A percentile compares a stretch with the other conserved stretches of the same genome.
Evolutionary conservation across 108 stramenopile genomes (phyloP).

Genomic region (Cyclotella kingstonii): DNA sequence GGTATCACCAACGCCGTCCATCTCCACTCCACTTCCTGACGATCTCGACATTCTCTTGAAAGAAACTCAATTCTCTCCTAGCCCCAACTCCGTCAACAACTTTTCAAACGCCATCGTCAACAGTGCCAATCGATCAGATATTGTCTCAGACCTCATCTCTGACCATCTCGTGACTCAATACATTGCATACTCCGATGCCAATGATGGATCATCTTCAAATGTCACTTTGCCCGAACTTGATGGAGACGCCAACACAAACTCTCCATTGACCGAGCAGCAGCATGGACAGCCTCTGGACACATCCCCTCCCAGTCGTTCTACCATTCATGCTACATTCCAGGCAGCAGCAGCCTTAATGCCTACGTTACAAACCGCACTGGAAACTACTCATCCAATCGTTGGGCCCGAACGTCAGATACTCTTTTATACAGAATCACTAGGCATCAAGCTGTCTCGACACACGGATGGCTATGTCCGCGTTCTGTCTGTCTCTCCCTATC

Average conservation of each 20-base stretch:
- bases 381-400: too few relatives aligned
- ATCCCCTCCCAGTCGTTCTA: too few relatives aligned
- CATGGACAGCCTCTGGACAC: too few relatives aligned
- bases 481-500: constrained; percentile 22
- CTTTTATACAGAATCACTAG: constrained; percentile 28
- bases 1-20: background rate
- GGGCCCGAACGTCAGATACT: constrained; percentile 24
- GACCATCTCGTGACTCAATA: constrained; percentile 11
- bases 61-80: constrained; percentile 17
- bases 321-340: too few relatives aligned
- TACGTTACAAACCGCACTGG: too few relatives aligned
- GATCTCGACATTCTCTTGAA: background rate
- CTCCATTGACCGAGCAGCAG: too few relatives aligned
- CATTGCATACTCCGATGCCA: constrained; percentile 1
- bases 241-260: too few relatives aligned
- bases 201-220: background rate
- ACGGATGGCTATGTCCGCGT: constrained; percentile 38
- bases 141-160: constrained; percentile 13
- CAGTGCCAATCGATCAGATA: constrained; percentile 2
- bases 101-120: constrained; percentile 1
- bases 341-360: too few relatives aligned
- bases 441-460: constrained; percentile 32
- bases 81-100: constrained; percentile 15
- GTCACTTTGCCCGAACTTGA: constrained; percentile 12
- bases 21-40: background rate